Conservation (phyloP, 2,329 filamentous ascomycete species). For the Knoxdaviesia capensis region DNA sequence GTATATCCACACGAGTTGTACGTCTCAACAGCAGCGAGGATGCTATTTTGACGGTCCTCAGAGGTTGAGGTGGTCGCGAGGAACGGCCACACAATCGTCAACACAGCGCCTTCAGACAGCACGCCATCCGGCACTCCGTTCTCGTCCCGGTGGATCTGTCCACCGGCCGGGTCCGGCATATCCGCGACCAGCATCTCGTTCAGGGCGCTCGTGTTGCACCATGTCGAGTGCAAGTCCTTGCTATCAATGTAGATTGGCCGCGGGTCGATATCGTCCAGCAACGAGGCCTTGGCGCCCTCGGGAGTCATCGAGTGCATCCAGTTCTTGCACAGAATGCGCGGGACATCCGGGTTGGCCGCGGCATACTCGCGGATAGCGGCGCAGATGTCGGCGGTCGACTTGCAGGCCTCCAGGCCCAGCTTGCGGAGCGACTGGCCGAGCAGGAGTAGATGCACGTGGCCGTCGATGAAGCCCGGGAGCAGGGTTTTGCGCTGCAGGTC, state of each 20-base stretch:
- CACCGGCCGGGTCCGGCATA: constrained; percentile 26
- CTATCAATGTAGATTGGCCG: constrained; percentile 35
- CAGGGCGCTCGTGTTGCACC: constrained; percentile 32
- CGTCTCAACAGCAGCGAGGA: constrained; percentile 25
- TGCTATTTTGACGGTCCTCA: constrained; percentile 24
- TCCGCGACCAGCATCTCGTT: constrained; percentile 24
- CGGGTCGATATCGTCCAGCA: constrained; percentile 29
- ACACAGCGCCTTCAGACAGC: constrained; percentile 28
- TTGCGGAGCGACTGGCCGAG: constrained; percentile 32
- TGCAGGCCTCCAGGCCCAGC: constrained; percentile 25
- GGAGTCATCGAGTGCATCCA: constrained; percentile 34
- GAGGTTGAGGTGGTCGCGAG: constrained; percentile 24
- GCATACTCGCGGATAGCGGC: constrained; percentile 23
- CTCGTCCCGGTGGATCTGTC: constrained; percentile 27
- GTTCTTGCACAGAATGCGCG: constrained; percentile 29
- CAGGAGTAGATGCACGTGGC: constrained; percentile 33
- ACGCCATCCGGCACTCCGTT: constrained; percentile 27
- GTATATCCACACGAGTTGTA: constrained; percentile 33
- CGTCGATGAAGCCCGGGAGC: constrained; percentile 35
- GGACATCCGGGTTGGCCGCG: constrained; percentile 21
- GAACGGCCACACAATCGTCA: constrained; percentile 34
- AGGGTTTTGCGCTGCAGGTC: constrained; percentile 17
- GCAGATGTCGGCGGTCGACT: constrained; percentile 27
- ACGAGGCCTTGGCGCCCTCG: constrained; percentile 19
- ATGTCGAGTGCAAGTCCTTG: constrained; percentile 34